Base-by-base conservation (phyloP, 139 green algal species). In the Chlamydomonas asymmetrica region DNA sequence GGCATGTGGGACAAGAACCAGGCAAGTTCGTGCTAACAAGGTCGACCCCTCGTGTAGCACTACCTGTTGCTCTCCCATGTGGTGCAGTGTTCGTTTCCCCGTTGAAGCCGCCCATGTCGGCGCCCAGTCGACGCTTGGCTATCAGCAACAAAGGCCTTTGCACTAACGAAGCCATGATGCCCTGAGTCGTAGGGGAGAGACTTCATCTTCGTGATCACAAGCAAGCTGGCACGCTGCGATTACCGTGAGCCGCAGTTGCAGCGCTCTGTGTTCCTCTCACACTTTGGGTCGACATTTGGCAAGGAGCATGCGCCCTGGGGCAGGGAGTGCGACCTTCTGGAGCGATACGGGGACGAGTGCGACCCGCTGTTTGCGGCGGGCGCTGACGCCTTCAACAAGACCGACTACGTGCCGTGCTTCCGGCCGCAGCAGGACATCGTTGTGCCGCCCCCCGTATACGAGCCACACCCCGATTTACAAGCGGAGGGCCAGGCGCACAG, bases 371-470 rank as follows among this genome's bases (percentile, higher is more conserved):
- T n/a, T 59, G 20, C 22, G 49, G 22, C 49, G 49, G 22, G 22
- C 49, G 20, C 22, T 59, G 20, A 59, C 20, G 22, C 20, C 49
- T n/a, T 59, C 49, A 22, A 59, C 49, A 20, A 59, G 20, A 22
- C 49, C 20, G 20, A 59, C 49, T n/a, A n/a, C n/a, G n/a, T n/a
- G n/a, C n/a, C n/a, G n/a, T n/a, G n/a, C n/a, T n/a, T n/a, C n/a
- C n/a, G n/a, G n/a, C n/a, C n/a, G n/a, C n/a, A 20, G 22, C 49
- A 75, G 68, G 68, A 75, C 54, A 75, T 75, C 16, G 68, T 75
- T 4, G 68, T 75, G 37, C 68, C 68, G 5, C 49, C 68, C 7
- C 54, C 49, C 22, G 20, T 29, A 22, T 75, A 65, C 34, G 68
- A 75, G 68, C 52, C 52, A 38, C 68, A 75, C 68, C 49, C 49